Percentiles rank a stretch among this genome's conserved stretches.
These are phyloP conservation scores for Cercospora canescens DNA, from an alignment of 2,329 filamentous ascomycete species.

Conservation along the genomic window DNA sequence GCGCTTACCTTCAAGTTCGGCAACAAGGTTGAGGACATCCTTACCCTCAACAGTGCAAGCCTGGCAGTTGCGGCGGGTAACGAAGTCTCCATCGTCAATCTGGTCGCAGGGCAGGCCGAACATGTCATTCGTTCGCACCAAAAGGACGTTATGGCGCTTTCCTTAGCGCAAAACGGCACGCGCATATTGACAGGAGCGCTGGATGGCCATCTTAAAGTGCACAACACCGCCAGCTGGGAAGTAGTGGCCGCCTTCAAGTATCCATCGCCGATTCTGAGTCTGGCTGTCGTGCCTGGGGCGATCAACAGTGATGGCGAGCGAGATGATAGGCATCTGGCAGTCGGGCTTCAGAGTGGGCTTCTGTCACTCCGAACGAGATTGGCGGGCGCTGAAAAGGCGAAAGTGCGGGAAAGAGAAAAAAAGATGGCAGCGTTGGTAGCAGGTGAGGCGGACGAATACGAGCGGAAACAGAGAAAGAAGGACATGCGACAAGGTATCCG, in stretches of 20 bases:
- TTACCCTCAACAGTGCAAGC: conserved; percentile 83
- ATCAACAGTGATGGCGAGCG: conserved; percentile 53
- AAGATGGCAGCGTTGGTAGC: conserved; percentile 81
- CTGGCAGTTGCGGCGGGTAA: conserved; percentile 83
- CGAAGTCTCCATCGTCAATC: conserved; percentile 85
- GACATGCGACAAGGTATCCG: conserved; percentile 62
- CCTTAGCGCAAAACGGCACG: conserved; percentile 75
- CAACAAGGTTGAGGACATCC: conserved; percentile 84
- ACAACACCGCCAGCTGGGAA: conserved; percentile 92
- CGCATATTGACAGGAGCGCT: conserved; percentile 84
- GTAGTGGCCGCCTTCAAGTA: conserved; percentile 96
- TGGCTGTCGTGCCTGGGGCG: conserved; percentile 68
- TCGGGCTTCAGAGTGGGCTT: conserved; percentile 93
- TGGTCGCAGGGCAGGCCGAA: conserved; percentile 85
- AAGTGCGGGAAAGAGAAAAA: conserved; percentile 73
- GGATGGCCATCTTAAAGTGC: conserved; percentile 96
- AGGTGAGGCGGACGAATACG: conserved; percentile 76
- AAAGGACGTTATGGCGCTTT: conserved; percentile 91
- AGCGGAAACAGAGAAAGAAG: conserved; percentile 67
- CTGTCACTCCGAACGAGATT: conserved; percentile 87
- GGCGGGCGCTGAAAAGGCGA: conserved; percentile 75
- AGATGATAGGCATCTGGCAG: conserved; percentile 89
- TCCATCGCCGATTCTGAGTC: conserved; percentile 81
- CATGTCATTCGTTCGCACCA: conserved; percentile 91
- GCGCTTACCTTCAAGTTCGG: conserved; percentile 95